These are phyloP conservation scores for Colletotrichum echinochloae DNA, from an alignment of 2,329 filamentous ascomycete genomes.

Conservation along the genomic window DNA sequence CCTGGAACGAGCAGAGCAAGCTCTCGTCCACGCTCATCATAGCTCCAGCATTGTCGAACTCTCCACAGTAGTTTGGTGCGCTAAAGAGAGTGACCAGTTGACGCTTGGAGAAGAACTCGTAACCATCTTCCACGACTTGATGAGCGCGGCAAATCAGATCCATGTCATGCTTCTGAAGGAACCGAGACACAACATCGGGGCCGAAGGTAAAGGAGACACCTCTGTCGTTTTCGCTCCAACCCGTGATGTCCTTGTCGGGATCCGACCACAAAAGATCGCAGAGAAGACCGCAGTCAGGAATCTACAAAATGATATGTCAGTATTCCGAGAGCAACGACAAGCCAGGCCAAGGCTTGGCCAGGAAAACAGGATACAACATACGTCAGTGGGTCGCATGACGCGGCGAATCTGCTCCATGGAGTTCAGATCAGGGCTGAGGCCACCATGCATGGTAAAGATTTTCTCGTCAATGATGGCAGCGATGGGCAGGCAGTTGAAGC, in stretches of 20 bases:
- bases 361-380: conserved; percentile 66
- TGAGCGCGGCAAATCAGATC: conserved; percentile 98
- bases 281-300: conserved; percentile 95
- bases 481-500: conserved; percentile 99
- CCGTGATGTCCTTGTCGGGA: conserved; percentile 98
- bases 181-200: conserved; percentile 95
- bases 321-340: not conserved
- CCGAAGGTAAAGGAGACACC: conserved; percentile 99
- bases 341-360: conserved; percentile 21
- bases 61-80: conserved; percentile 98
- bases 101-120: conserved; percentile 99
- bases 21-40: conserved; percentile 99
- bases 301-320: conserved; percentile 65
- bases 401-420: conserved; percentile 99
- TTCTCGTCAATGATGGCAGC: conserved; percentile 99
- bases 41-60: conserved; percentile 98
- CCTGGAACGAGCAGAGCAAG: conserved; percentile 98
- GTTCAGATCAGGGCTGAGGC: conserved; percentile 95
- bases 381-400: conserved; percentile 98
- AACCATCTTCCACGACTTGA: conserved; percentile 98
- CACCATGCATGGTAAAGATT: conserved; percentile 99
- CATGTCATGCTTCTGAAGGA: conserved; percentile 99
- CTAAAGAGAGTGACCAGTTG: conserved; percentile 98
- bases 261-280: conserved; percentile 99
- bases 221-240: conserved; percentile 98